Percentiles rank a stretch among this genome's conserved stretches.
Conservation (phyloP, 2,329 filamentous ascomycete species). For the Anthostomella pinea region DNA sequence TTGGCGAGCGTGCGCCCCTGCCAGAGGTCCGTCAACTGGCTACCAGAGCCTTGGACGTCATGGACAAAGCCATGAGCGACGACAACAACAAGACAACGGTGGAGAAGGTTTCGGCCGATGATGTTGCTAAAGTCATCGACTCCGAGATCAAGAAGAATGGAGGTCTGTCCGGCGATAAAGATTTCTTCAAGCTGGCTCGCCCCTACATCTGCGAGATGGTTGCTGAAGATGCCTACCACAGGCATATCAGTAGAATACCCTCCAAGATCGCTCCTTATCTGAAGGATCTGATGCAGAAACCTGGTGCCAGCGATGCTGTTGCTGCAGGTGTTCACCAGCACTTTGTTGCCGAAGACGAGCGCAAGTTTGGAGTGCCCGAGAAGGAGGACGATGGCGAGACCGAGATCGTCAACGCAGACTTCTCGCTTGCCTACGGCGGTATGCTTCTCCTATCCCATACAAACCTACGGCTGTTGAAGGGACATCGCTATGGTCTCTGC, state of each 20-base stretch:
- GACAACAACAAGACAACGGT: slow-evolving; percentile 65
- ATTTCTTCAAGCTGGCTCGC: slow-evolving; percentile 65
- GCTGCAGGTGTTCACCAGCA: slow-evolving; percentile 71
- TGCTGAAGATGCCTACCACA: slow-evolving; percentile 81
- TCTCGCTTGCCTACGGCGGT: slow-evolving; percentile 95
- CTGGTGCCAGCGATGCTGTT: slow-evolving; percentile 59
- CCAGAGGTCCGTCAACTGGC: slow-evolving; percentile 93
- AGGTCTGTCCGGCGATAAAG: slow-evolving; percentile 59
- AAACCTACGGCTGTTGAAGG: slow-evolving; percentile 90
- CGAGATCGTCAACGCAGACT: slow-evolving; percentile 96
- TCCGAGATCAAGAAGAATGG: slow-evolving; percentile 70
- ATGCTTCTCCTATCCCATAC: slow-evolving; percentile 97
- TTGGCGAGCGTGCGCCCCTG: slow-evolving; percentile 82
- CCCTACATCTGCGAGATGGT: slow-evolving; percentile 81
- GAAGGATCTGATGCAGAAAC: slow-evolving; percentile 61
- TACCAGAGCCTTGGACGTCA: slow-evolving; percentile 76
- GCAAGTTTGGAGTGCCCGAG: slow-evolving; percentile 79
- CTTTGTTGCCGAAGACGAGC: slow-evolving; percentile 80
- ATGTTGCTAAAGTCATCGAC: slow-evolving; percentile 73
- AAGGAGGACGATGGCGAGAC: slow-evolving; percentile 89
- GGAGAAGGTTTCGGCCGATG: slow-evolving; percentile 65
- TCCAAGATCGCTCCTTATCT: slow-evolving; percentile 73
- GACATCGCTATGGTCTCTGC: slow-evolving; percentile 94
- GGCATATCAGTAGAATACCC: slow-evolving; percentile 71
- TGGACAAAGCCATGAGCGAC: slow-evolving; percentile 87